A percentile compares a stretch with the other conserved stretches of the same genome.
Evolutionary conservation across 768 basidiomycete genomes (phyloP).

Genomic region (Boletus speciosus): DNA sequence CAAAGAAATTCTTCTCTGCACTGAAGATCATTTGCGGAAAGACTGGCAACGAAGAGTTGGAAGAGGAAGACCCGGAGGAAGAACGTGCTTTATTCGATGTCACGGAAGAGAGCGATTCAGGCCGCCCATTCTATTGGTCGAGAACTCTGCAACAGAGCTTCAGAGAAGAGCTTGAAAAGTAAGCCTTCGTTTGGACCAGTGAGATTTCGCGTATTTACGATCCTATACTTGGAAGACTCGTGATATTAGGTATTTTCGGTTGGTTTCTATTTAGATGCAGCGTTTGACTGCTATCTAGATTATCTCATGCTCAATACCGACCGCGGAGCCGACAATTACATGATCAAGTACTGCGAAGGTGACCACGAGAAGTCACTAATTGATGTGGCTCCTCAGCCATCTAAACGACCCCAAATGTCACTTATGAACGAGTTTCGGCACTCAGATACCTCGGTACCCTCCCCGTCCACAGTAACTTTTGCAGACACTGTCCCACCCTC

Average conservation of each 20-base stretch:
- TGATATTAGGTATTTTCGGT: constrained; percentile 63
- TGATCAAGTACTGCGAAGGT: constrained; percentile 88
- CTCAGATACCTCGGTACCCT: constrained; percentile 36
- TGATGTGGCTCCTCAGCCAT: constrained; percentile 73
- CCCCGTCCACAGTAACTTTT: constrained; percentile 40
- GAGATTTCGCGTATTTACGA: constrained; percentile 8
- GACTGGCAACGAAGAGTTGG: constrained; percentile 74
- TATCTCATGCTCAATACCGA: constrained; percentile 94
- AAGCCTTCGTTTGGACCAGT: constrained; percentile 20
- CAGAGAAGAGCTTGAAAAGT: constrained; percentile 87
- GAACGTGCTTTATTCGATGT: constrained; percentile 66
- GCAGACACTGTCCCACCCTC: constrained; percentile 36
- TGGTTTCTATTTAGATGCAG: neutral
- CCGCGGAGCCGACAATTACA: constrained; percentile 82
- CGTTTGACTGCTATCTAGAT: constrained; percentile 42
- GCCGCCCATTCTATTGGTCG: constrained; percentile 80
- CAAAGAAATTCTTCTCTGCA: constrained; percentile 65
- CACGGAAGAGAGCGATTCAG: constrained; percentile 52
- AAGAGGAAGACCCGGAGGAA: constrained; percentile 72
- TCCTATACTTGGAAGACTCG: constrained; percentile 49
- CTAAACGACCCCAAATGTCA: constrained; percentile 64
- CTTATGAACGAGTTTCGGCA: constrained; percentile 67
- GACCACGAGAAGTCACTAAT: constrained; percentile 75
- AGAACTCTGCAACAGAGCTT: constrained; percentile 75
- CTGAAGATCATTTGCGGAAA: constrained; percentile 81